A percentile compares a stretch with the other conserved stretches of the same genome.
Evolutionary conservation across 441 rosid species (phyloP).

Genomic region (Populus hybrid): DNA sequence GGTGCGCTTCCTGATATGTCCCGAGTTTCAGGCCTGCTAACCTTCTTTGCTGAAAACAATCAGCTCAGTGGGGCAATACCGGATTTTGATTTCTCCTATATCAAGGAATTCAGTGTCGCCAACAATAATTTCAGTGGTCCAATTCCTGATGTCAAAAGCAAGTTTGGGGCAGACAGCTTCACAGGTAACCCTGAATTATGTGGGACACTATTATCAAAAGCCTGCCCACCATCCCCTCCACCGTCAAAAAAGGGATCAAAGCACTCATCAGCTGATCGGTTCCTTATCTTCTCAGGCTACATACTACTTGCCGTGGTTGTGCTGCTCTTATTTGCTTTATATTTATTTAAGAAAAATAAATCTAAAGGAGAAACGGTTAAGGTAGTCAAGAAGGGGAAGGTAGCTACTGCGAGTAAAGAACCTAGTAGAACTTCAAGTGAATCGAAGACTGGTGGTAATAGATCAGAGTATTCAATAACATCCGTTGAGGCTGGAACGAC

Average conservation of each 20-base stretch:
- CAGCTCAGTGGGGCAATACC: conserved; percentile 44
- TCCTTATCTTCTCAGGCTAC: conserved; percentile 52
- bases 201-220: conserved; percentile 34
- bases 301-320: conserved; percentile 32
- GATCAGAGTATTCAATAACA: conserved; percentile 52
- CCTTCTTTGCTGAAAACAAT: conserved; percentile 50
- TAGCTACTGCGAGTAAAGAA: conserved; percentile 16
- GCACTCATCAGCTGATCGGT: conserved; percentile 19
- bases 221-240: conserved; percentile 24
- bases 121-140: conserved; percentile 57
- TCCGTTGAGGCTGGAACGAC: conserved; percentile 36
- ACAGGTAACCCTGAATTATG: conserved; percentile 47
- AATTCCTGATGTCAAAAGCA: conserved; percentile 42
- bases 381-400: conserved; percentile 6
- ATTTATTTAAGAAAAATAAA: conserved; percentile 27
- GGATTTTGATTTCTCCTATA: conserved; percentile 43
- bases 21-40: conserved; percentile 35
- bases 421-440: conserved; percentile 23
- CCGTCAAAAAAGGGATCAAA: conserved; percentile 21
- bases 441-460: conserved; percentile 18
- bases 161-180: conserved; percentile 39
- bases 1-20: conserved; percentile 43
- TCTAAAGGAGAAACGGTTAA: conserved; percentile 10
- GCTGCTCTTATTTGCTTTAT: conserved; percentile 26
- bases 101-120: conserved; percentile 47